phyloP scores from a whole-genome alignment of 148 eudicot species.

The Nyssa sinensis region DNA sequence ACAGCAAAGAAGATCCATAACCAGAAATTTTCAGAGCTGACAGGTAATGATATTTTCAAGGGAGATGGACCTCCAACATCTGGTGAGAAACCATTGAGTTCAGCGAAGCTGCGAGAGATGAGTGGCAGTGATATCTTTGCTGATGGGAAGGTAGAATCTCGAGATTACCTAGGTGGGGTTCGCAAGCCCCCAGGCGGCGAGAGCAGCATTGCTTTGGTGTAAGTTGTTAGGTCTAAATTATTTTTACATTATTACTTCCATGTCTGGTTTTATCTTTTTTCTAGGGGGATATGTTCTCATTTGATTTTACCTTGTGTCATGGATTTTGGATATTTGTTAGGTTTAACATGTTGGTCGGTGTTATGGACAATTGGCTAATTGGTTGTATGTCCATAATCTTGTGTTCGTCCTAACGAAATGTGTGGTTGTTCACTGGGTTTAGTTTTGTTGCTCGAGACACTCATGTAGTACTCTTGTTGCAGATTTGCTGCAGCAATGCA shows the following conservation, averaged over 20 bases:
- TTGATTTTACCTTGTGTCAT: constrained; percentile 27
- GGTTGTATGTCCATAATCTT: constrained; percentile 45
- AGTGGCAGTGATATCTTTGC: constrained; percentile 85
- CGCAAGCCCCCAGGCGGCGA: constrained; percentile 98
- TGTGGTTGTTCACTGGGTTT: constrained; percentile 22
- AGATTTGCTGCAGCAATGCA: background rate
- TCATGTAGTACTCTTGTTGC: constrained; percentile 8
- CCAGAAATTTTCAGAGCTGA: constrained; percentile 78
- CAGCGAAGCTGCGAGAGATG: constrained; percentile 84
- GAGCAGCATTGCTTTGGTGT: constrained; percentile 93
- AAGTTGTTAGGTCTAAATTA: constrained; percentile 35
- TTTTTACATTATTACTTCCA: constrained; percentile 22
- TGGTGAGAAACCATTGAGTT: constrained; percentile 74
- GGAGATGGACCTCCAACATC: constrained; percentile 53
- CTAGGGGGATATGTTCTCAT: constrained; percentile 21
- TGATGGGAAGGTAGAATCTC: constrained; percentile 80
- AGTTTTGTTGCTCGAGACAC: constrained; percentile 8
- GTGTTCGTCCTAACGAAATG: constrained; percentile 27
- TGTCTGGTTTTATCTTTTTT: constrained; percentile 22
- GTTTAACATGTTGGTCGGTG: constrained; percentile 20
- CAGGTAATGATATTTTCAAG: constrained; percentile 85
- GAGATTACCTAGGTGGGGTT: constrained; percentile 85
- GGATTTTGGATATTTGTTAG: constrained; percentile 32
- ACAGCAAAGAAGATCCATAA: constrained; percentile 80
- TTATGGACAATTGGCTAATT: constrained; percentile 33